Evolutionary conservation across 2,329 filamentous ascomycete species (phyloP).

Genomic region (Colletotrichum plurivorum): DNA sequence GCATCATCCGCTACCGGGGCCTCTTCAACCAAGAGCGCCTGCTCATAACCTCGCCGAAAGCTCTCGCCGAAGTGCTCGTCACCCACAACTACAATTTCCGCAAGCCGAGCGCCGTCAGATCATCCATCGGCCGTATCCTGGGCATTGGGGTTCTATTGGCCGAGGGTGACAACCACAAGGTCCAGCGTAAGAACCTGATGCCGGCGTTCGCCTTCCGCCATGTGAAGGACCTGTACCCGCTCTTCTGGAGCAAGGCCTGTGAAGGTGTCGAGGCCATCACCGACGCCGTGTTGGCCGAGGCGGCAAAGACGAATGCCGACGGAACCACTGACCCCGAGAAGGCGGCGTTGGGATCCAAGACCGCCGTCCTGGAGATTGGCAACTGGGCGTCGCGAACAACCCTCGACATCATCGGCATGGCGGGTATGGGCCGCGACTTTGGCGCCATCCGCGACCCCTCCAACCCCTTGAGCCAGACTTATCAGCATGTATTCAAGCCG

Average conservation of each 20-base stretch:
- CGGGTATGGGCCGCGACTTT: constrained; percentile 81
- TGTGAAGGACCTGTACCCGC: constrained; percentile 85
- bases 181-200: constrained; percentile 82
- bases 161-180: constrained; percentile 92
- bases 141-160: constrained; percentile 82
- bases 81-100: constrained; percentile 79
- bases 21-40: constrained; percentile 75
- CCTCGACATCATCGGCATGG: constrained; percentile 82
- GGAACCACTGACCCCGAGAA: constrained; percentile 45
- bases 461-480: constrained; percentile 71
- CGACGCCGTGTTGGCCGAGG: constrained; percentile 48
- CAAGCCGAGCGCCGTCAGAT: constrained; percentile 71
- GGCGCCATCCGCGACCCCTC: constrained; percentile 73
- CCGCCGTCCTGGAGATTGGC: constrained; percentile 64
- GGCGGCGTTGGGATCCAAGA: constrained; percentile 43
- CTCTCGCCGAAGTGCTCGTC: constrained; percentile 78
- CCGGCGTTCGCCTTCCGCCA: constrained; percentile 90
- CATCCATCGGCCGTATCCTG: constrained; percentile 73
- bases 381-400: constrained; percentile 77
- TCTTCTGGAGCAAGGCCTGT: constrained; percentile 84
- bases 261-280: constrained; percentile 77
- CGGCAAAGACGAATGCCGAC: constrained; percentile 51
- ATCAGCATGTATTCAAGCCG: constrained; percentile 69
- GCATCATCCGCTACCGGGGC: constrained; percentile 76
- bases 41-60: constrained; percentile 73